Conservation (phyloP, 1,284 basidiomycete species). For the Melampsora abietis-canadensis region DNA sequence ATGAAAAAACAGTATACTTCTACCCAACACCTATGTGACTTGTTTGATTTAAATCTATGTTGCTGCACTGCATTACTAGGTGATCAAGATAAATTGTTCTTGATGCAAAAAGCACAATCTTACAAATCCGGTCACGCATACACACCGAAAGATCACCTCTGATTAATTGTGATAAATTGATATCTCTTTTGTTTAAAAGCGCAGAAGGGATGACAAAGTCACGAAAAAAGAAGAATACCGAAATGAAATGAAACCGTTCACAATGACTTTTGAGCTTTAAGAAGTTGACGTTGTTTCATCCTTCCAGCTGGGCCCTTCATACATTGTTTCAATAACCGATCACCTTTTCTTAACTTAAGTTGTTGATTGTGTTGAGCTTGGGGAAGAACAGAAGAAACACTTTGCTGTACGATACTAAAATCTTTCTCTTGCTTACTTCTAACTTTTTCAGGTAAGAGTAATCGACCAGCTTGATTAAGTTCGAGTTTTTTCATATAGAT, state of each 20-base stretch:
- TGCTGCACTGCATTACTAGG: no score
- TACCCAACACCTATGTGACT: no score
- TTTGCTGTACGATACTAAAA: conserved; percentile 15
- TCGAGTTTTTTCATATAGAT: conserved; percentile 39
- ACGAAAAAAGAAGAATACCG: not conserved
- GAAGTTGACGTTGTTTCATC: conserved; percentile 31
- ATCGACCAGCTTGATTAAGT: conserved; percentile 23
- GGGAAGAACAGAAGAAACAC: not conserved
- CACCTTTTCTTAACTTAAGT: conserved; percentile 9
- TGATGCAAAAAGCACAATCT: no score
- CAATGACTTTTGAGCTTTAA: conserved; percentile 15
- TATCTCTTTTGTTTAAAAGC: no score
- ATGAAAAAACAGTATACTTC: no score
- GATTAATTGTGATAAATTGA: no score
- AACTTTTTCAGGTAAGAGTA: conserved; percentile 31
- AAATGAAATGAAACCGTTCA: not conserved
- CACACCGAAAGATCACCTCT: no score
- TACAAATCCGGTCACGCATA: no score
- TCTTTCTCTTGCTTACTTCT: conserved; percentile 29
- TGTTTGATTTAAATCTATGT: no score
- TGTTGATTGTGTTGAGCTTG: not conserved
- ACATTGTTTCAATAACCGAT: conserved; percentile 27
- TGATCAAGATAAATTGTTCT: no score
- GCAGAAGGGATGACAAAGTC: not conserved
- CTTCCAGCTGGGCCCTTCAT: conserved; percentile 37